Evolutionary conservation across 2,329 filamentous ascomycete species (phyloP).

Genomic region (Corinectria fuckeliana): DNA sequence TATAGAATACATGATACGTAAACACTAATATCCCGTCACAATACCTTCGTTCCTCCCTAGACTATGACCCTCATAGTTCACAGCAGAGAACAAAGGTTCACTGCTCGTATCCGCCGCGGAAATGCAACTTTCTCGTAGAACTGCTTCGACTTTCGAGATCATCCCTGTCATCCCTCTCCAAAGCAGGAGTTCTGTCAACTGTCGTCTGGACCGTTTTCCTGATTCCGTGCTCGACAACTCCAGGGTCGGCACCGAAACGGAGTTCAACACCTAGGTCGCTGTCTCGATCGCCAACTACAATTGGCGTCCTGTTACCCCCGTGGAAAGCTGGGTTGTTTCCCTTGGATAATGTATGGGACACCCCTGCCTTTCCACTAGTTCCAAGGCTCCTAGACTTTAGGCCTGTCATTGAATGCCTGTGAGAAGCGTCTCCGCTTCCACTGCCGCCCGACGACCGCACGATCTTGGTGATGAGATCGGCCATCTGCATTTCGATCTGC

Average conservation of each 20-base stretch:
- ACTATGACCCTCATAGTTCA: neutral
- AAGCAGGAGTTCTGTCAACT: constrained; percentile 10
- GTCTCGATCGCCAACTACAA: constrained; percentile 21
- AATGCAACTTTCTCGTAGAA: constrained; percentile 25
- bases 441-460: constrained; percentile 12
- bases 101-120: neutral
- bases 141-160: constrained; percentile 22
- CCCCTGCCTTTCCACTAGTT: neutral
- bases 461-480: constrained; percentile 52
- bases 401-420: constrained; percentile 1
- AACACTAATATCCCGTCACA: too few species aligned
- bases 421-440: constrained; percentile 17
- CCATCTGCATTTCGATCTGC: constrained; percentile 59
- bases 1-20: too few species aligned
- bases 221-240: constrained; percentile 13
- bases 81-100: neutral
- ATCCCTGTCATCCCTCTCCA: constrained; percentile 1
- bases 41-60: neutral
- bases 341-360: neutral
- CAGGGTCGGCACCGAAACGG: neutral
- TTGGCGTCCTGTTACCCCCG: neutral
- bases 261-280: constrained; percentile 8
- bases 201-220: constrained; percentile 31
- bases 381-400: neutral
- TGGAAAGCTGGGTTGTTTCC: neutral